These are phyloP conservation scores for Penicillium sclerotiorum DNA, from an alignment of 2,329 filamentous ascomycete species.

Conservation along the genomic window DNA sequence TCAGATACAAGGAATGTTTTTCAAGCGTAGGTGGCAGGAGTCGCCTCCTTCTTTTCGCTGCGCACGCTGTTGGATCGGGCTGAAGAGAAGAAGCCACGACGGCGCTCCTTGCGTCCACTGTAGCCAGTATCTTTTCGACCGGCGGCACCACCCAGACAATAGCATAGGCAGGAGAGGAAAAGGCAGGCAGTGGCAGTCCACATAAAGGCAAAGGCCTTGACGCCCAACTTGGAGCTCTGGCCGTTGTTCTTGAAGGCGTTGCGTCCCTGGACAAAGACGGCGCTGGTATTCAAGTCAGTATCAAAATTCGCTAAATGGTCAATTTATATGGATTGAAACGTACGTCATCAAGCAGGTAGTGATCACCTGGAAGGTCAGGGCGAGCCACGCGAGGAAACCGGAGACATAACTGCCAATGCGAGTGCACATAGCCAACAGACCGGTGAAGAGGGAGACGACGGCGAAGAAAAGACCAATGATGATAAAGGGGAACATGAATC, in stretches of 20 bases:
- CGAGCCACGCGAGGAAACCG: slow-evolving; percentile 55
- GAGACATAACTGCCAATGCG: slow-evolving; percentile 56
- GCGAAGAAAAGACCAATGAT: slow-evolving; percentile 81
- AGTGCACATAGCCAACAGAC: slow-evolving; percentile 54
- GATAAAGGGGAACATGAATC: slow-evolving; percentile 92
- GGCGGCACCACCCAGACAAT: slow-evolving; percentile 54
- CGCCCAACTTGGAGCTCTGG: slow-evolving; percentile 55
- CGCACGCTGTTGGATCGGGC: slow-evolving; percentile 31
- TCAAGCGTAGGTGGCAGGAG: slow-evolving; percentile 22
- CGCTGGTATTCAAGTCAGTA: slow-evolving; percentile 44
- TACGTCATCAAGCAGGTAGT: slow-evolving; percentile 65
- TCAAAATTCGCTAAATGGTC: neutral
- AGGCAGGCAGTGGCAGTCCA: slow-evolving; percentile 61
- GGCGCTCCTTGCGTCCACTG: slow-evolving; percentile 39
- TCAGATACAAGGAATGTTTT: neutral
- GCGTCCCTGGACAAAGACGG: slow-evolving; percentile 62
- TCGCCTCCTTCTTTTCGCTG: slow-evolving; percentile 32
- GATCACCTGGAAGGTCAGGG: slow-evolving; percentile 61
- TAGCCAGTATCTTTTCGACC: slow-evolving; percentile 35
- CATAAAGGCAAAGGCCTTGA: slow-evolving; percentile 63
- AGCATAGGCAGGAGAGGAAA: slow-evolving; percentile 59
- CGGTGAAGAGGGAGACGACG: slow-evolving; percentile 48
- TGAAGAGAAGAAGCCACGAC: slow-evolving; percentile 41
- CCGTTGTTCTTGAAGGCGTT: slow-evolving; percentile 56
- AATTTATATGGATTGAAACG: slow-evolving; percentile 35